phyloP scores from a whole-genome alignment of 179 eudicot species.

The Patellifolia procumbens region DNA sequence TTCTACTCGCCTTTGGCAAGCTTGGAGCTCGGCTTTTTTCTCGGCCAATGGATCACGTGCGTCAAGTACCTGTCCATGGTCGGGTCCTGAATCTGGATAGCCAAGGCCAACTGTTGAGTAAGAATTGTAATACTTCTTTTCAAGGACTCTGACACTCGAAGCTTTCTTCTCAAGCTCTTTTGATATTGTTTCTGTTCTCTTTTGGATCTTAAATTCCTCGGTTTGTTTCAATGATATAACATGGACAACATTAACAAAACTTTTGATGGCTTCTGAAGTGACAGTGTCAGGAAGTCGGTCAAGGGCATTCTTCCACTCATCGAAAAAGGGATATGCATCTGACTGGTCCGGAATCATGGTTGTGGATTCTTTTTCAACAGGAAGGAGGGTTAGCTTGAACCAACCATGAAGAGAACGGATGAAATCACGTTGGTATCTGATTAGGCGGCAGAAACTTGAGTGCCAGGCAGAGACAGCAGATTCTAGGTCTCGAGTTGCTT shows the following conservation, averaged over 20 bases:
- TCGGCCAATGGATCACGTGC: conserved; percentile 78
- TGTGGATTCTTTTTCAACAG: conserved; percentile 53
- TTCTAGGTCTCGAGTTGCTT: conserved; percentile 95
- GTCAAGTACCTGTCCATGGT: conserved; percentile 59
- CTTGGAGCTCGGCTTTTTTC: conserved; percentile 77
- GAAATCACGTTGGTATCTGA: conserved; percentile 83
- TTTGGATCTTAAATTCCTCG: conserved; percentile 80
- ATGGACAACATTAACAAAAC: conserved; percentile 82
- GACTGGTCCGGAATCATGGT: conserved; percentile 41
- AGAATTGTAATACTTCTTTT: conserved; percentile 80
- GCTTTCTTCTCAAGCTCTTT: conserved; percentile 93
- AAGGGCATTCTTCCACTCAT: conserved; percentile 95
- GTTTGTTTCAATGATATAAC: conserved; percentile 68
- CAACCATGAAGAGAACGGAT: conserved; percentile 78
- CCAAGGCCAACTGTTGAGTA: conserved; percentile 90
- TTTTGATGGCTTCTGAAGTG: conserved; percentile 94
- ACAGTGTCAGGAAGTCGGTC: conserved; percentile 89
- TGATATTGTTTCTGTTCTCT: conserved; percentile 68
- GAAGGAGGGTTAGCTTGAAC: conserved; percentile 75
- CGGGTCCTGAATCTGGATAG: conserved; percentile 55
- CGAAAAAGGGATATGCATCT: conserved; percentile 59
- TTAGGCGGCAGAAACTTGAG: conserved; percentile 81
- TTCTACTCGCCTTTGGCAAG: conserved; percentile 75
- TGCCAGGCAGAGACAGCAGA: conserved; percentile 94
- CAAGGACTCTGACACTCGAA: conserved; percentile 69